Conservation (phyloP, 768 basidiomycete species). For the Hemileccinum rubropunctum region DNA sequence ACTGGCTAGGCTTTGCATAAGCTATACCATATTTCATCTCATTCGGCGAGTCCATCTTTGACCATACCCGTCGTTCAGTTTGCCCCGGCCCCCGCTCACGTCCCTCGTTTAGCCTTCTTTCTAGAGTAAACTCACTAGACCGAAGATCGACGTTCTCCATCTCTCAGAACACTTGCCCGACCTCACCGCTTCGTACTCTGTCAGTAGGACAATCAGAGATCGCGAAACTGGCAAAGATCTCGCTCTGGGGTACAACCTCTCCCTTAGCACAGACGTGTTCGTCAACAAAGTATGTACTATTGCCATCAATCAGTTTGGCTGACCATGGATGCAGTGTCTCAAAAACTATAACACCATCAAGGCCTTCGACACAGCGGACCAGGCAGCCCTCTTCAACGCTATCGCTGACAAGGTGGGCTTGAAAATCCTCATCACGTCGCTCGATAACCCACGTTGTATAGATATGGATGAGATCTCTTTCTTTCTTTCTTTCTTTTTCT, state of each 20-base stretch:
- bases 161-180: constrained; percentile 71
- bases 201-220: constrained; percentile 72
- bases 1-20: constrained; percentile 9
- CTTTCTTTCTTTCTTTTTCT: too few relatives aligned
- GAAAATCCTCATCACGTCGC: background rate
- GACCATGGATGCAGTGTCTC: constrained; percentile 39
- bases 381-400: constrained; percentile 79
- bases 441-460: constrained; percentile 24
- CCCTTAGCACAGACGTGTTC: constrained; percentile 66
- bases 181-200: constrained; percentile 63
- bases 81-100: constrained; percentile 76
- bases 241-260: constrained; percentile 65
- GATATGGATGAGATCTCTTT: constrained; percentile 80
- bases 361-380: constrained; percentile 88
- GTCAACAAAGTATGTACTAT: constrained; percentile 42
- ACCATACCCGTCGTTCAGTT: constrained; percentile 76
- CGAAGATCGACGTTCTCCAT: constrained; percentile 90
- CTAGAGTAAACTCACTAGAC: constrained; percentile 84
- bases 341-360: constrained; percentile 98
- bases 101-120: constrained; percentile 88
- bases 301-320: constrained; percentile 3
- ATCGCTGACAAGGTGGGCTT: constrained; percentile 60
- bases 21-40: background rate
- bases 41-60: background rate
- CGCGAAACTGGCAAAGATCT: constrained; percentile 73